Percentiles rank a stretch among this genome's conserved stretches.
phyloP scores from a whole-genome alignment of 805 yeast genomes.

The Danielia reshetovae region DNA sequence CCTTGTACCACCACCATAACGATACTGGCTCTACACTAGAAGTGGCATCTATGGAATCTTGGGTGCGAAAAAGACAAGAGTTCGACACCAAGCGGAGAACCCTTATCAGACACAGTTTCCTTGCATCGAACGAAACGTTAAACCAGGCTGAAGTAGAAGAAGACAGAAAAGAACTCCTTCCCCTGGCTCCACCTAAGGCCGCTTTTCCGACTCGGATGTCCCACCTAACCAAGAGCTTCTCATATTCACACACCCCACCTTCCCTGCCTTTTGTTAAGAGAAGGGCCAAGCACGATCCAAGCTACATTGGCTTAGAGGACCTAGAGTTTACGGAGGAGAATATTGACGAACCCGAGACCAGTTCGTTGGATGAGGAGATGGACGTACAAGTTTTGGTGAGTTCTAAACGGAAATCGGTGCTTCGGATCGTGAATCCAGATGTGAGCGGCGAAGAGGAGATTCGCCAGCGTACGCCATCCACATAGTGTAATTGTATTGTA shows the following conservation, averaged over 20 bases:
- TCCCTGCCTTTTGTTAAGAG: slow-evolving; percentile 16
- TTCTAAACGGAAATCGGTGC: slow-evolving; percentile 55
- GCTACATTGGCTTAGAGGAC: slow-evolving; percentile 7
- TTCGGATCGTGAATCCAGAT: slow-evolving; percentile 65
- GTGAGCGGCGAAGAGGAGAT: slow-evolving; percentile 4
- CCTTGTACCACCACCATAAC: slow-evolving; percentile 14
- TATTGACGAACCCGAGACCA: slow-evolving; percentile 23
- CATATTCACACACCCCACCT: slow-evolving; percentile 21
- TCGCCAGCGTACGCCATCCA: slow-evolving; percentile 13
- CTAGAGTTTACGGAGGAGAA: slow-evolving; percentile 1
- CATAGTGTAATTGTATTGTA: not conserved
- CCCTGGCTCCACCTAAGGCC: not conserved
- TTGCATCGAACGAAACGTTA: slow-evolving; percentile 28
- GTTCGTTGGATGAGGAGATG: slow-evolving; percentile 43
- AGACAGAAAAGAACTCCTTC: not conserved
- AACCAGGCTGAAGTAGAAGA: slow-evolving; percentile 4
- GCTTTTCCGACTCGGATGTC: slow-evolving; percentile 16
- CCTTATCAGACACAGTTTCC: slow-evolving; percentile 20
- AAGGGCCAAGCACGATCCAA: slow-evolving; percentile 14
- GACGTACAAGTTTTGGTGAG: slow-evolving; percentile 74
- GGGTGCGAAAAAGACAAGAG: slow-evolving; percentile 49
- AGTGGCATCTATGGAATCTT: slow-evolving; percentile 47
- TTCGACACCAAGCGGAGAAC: slow-evolving; percentile 29
- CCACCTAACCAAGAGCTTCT: slow-evolving; percentile 21
- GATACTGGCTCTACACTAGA: slow-evolving; percentile 40